Evolutionary conservation across 352 stramenopile genomes (phyloP), one percentile per base, ranked within the genome.

Genomic region (Globisporangium emineosum): DNA sequence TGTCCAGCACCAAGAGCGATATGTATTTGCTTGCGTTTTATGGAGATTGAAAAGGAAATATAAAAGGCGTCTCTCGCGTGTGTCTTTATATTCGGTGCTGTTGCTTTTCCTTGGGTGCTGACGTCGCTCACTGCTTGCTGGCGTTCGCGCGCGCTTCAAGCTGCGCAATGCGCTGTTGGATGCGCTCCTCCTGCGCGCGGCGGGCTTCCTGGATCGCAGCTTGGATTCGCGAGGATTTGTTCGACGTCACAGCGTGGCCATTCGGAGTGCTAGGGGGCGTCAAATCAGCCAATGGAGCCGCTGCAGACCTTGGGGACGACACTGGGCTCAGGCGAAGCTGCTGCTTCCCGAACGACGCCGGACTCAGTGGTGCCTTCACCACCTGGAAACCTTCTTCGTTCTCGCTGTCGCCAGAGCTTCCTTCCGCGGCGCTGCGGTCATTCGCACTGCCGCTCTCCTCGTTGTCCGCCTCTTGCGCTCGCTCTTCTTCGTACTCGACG

Each of bases 161-260:
- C 53, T 87, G 79, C 1, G 81, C 74, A 66, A 93, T 88, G 23
- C 84, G 84, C 43, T 73, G 67, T 56, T 88, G 64, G 19, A 90
- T 75, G 23, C 82, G 82, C 30, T 79, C 69, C 33, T 87, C 66
- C 66, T 91, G 82, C 7, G 68, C 70, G 45, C 66, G 78, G 9
- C 71, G 76, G 15, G 79, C 80, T 33, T 82, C 65, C 35, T 68
- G 68, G 53, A 90, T 90, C 47, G 84, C 84, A 51, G 75, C 60
- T 1, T 76, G 73, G 29, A 93, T 81, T 30, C 72, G 65, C 32
- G 73, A 79, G 42, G 80, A 84, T 45, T 74, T 73, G 12, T 68
- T 64, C 15, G 68, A 70, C 9, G 70, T 73, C 59, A 76, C 45
- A 3, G 83, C 71, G 21, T 73, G 15, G 9, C 49, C 49, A 12